Percentiles rank a stretch among this genome's conserved stretches.
Conservation (phyloP, 257 asterid species). For the Ocimum tenuiflorum region DNA sequence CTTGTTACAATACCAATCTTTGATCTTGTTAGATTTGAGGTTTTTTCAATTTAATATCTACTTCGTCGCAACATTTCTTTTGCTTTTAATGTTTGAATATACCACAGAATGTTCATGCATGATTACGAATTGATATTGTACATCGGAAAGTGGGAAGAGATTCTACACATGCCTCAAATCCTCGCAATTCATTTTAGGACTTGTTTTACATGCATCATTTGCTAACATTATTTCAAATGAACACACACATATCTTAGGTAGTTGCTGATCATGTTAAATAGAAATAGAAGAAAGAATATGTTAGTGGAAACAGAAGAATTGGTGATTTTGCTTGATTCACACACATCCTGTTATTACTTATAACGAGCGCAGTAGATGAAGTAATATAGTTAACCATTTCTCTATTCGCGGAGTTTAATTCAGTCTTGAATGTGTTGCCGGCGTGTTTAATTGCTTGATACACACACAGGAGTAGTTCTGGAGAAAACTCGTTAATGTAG, state of each 20-base stretch:
- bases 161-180: conserved; percentile 12
- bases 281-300: conserved; percentile 5
- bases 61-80: not conserved
- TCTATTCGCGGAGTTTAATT: not conserved
- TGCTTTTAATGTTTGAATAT: not conserved
- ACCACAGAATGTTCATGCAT: not conserved
- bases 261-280: conserved; percentile 22
- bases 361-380: not conserved
- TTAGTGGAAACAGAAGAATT: conserved; percentile 23
- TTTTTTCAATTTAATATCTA: not conserved
- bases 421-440: no score
- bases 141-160: conserved; percentile 1
- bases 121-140: not conserved
- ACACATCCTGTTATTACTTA: no score
- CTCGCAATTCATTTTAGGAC: not conserved
- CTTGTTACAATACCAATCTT: not conserved
- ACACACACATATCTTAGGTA: conserved; percentile 13
- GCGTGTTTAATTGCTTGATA: no score
- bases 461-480: no score
- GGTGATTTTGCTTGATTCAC: conserved; percentile 24
- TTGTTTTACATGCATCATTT: conserved; percentile 21
- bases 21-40: not conserved
- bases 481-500: no score
- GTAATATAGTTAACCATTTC: not conserved
- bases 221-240: conserved; percentile 23